Base-by-base conservation (phyloP, 176 grass and related monocot species). In the Thinopyrum elongatum region DNA sequence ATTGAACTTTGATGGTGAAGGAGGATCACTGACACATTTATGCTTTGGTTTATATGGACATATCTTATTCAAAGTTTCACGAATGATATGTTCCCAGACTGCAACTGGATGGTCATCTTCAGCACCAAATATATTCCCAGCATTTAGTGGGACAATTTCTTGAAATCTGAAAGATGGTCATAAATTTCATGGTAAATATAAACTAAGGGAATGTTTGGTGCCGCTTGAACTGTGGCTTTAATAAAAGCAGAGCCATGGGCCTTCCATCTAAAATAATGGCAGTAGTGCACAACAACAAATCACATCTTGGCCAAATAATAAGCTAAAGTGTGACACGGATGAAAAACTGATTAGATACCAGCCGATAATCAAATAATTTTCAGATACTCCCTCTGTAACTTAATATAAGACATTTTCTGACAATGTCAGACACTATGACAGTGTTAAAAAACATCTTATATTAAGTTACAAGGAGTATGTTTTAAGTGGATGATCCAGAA, bases 111-210 rank as follows among this genome's bases (percentile, higher is more conserved):
- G 49, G 70, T n/a, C 88, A 69, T 93, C 93, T 86, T 95, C 91
- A 22, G 87, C 83, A 34, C 95, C 89, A 25, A 98, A 93, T 76
- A 98, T 87, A 70, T 95, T 95, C 44, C 93, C 91, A 5, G 83
- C 91, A 92, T 95, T 93, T 76, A 98, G 72, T 63, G 95, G 93
- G 83, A 98, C 88, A 78, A 95, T 90, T 79, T 98, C 93, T 89
- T 95, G 93, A 84, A 98, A 89, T 41, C 95, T 98, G 93, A 88
- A 86, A 90, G 75, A 57, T 65, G 39, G 26, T 23, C 44, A 88
- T 74, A 66, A 83, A 61, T 23, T 86, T 28, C 10, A 89, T 69
- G 28, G 80, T 82, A 74, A 88, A 67, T 90, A 30, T 25, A 81
- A 64, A 89, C 10, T 58, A 64, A 44, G 53, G 49, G 44, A 22